Percentiles rank a stretch among this genome's conserved stretches.
Conservation (phyloP, 2,329 filamentous ascomycete species). For the Fusarium succisae region DNA sequence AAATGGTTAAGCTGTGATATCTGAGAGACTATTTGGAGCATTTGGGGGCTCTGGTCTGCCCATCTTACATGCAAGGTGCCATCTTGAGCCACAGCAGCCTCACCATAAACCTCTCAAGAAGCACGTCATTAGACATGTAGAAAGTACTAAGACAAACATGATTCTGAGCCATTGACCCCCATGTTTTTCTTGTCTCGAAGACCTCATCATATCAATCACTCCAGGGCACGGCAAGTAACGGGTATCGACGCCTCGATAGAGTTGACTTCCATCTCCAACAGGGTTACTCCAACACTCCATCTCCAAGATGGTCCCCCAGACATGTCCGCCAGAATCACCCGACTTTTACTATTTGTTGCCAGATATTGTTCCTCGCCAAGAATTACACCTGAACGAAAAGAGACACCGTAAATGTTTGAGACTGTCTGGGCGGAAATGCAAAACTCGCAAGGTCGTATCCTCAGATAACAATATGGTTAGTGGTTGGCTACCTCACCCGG, state of each 20-base stretch:
- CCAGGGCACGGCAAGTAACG: slow-evolving; percentile 21
- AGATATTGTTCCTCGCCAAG: slow-evolving; percentile 21
- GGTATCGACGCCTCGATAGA: slow-evolving; percentile 14
- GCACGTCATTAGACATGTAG: background rate
- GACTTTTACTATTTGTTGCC: slow-evolving; percentile 20
- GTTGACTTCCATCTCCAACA: background rate
- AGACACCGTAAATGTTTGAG: background rate
- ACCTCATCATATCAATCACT: background rate
- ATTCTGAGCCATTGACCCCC: background rate
- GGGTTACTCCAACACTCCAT: background rate
- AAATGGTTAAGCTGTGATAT: background rate
- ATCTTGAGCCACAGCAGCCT: background rate
- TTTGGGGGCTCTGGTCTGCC: slow-evolving; percentile 13
- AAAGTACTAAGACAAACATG: background rate
- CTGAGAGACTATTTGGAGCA: background rate
- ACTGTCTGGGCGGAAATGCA: slow-evolving; percentile 20
- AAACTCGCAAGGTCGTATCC: slow-evolving; percentile 8
- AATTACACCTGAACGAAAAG: background rate
- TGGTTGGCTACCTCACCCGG: slow-evolving; percentile 25
- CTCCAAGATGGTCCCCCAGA: slow-evolving; percentile 6
- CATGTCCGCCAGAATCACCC: slow-evolving; percentile 2
- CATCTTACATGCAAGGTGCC: background rate
- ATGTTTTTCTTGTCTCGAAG: background rate
- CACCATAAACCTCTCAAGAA: background rate
- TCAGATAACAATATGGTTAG: background rate